Evolutionary conservation across 139 green algal species (phyloP), one percentile per base, ranked within the genome.

Genomic region (Volvox africanus): DNA sequence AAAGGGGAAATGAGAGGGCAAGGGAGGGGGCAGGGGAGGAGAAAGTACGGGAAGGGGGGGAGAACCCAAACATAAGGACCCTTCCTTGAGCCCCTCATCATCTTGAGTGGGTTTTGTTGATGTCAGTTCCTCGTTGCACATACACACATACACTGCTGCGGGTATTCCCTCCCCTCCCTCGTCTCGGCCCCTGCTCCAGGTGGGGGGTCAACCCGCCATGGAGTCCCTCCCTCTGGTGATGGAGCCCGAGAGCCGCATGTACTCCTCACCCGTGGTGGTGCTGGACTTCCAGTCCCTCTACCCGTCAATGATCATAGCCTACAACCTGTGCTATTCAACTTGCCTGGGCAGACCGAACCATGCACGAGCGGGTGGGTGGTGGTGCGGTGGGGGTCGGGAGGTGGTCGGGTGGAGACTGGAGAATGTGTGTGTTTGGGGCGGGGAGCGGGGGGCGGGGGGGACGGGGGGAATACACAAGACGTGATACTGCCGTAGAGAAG

Each of bases 201-300:
- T 99, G 28, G 96, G 93, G 24, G 87, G 88, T 13, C 98, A 99
- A 94, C 98, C 98, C 0, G 98, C 98, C 30, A 98, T 99, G 94
- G 98, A 99, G 91, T 93, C 91, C 17, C 89, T 99, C 0, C 98
- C 98, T 1, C 95, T 99, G n/a, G 97, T 99, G 0, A 99, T 99
- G 96, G 98, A 99, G 95, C 98, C 98, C 2, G 94, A 98, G 93
- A 96, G 89, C 33, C 86, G 95, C 33, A 88, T 99, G 44, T 99
- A 99, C 94, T 92, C 89, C 21, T 93, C 94, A 88, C 98, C 98
- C 3, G 95, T 98, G 20, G 91, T 99, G 26, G 98, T 99, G 71
- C 95, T 99, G 86, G 98, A 99, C 94, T 99, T 99, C 92, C 98
- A 99, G 95, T 97, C 94, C 17, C 97, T 99, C 21, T 99, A 99